These are phyloP conservation scores for Leavenworthia alabamica DNA, from an alignment of 345 rosid genomes.

Conservation along the genomic window DNA sequence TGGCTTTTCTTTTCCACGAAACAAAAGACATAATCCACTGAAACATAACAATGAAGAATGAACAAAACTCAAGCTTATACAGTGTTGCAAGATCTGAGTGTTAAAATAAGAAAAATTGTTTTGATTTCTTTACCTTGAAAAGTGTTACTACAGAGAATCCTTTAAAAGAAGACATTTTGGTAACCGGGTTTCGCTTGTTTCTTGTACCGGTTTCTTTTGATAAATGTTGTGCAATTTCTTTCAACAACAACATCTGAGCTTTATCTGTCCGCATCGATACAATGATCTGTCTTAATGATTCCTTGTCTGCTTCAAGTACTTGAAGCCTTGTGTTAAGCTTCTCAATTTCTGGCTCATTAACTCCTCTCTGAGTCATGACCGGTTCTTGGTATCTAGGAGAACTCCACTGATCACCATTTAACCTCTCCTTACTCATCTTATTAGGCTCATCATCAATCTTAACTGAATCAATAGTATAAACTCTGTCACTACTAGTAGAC, in stretches of 20 bases:
- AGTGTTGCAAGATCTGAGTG: not conserved
- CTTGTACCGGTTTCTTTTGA: slow-evolving; percentile 58
- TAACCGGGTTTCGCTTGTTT: slow-evolving; percentile 35
- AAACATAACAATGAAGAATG: slow-evolving; percentile 13
- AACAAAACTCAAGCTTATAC: not conserved
- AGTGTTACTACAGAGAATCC: slow-evolving; percentile 44
- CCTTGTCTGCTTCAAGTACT: slow-evolving; percentile 93
- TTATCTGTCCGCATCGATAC: slow-evolving; percentile 89
- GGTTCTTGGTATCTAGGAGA: slow-evolving; percentile 42
- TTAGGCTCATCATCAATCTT: slow-evolving; percentile 32
- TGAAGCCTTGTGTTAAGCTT: slow-evolving; percentile 86
- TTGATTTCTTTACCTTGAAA: slow-evolving; percentile 54
- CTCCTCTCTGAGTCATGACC: slow-evolving; percentile 36
- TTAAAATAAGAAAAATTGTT: too few relatives aligned
- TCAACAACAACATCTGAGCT: slow-evolving; percentile 74
- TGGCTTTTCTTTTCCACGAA: slow-evolving; percentile 78
- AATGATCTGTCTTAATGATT: slow-evolving; percentile 88
- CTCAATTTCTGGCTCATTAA: slow-evolving; percentile 64
- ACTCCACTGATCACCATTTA: slow-evolving; percentile 37
- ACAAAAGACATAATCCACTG: slow-evolving; percentile 82
- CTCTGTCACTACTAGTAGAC: slow-evolving; percentile 47
- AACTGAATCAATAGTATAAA: slow-evolving; percentile 67
- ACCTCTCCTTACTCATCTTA: slow-evolving; percentile 11
- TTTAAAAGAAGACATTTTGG: slow-evolving; percentile 41
- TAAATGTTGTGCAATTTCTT: slow-evolving; percentile 88